Conservation (phyloP, 2,329 filamentous ascomycete species). For the Aspergillus tamarii region DNA sequence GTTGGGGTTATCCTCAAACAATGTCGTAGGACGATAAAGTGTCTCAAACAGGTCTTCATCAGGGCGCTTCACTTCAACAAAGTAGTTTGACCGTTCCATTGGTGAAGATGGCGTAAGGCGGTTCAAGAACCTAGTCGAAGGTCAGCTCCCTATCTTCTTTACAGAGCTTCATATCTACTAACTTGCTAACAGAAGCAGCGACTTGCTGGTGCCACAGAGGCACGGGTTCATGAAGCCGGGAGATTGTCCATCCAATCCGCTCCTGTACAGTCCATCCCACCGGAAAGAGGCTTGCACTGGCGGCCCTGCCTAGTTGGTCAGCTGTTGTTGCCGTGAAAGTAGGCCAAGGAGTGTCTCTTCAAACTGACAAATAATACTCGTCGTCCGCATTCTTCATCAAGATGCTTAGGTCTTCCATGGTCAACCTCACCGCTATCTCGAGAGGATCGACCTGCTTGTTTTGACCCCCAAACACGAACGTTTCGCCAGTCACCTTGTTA, state of each 20-base stretch:
- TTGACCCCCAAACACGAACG: slow-evolving; percentile 42
- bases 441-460: slow-evolving; percentile 46
- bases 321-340: not conserved
- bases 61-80: slow-evolving; percentile 51
- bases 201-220: slow-evolving; percentile 55
- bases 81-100: slow-evolving; percentile 56
- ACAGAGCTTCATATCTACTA: slow-evolving; percentile 13
- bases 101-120: slow-evolving; percentile 47
- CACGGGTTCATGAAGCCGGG: slow-evolving; percentile 51
- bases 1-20: slow-evolving; percentile 43
- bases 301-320: slow-evolving; percentile 40
- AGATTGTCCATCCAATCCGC: slow-evolving; percentile 54
- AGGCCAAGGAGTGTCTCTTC: not conserved
- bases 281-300: slow-evolving; percentile 57
- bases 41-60: slow-evolving; percentile 43
- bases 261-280: slow-evolving; percentile 55
- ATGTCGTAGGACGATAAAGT: slow-evolving; percentile 49
- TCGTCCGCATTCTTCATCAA: slow-evolving; percentile 50
- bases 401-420: slow-evolving; percentile 58
- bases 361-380: slow-evolving; percentile 52
- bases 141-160: not conserved
- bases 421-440: slow-evolving; percentile 54
- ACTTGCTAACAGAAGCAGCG: slow-evolving; percentile 48
- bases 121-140: slow-evolving; percentile 45
- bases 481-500: slow-evolving; percentile 51